Conservation (phyloP, 2,329 filamentous ascomycete species). For the Penicillium crustosum region DNA sequence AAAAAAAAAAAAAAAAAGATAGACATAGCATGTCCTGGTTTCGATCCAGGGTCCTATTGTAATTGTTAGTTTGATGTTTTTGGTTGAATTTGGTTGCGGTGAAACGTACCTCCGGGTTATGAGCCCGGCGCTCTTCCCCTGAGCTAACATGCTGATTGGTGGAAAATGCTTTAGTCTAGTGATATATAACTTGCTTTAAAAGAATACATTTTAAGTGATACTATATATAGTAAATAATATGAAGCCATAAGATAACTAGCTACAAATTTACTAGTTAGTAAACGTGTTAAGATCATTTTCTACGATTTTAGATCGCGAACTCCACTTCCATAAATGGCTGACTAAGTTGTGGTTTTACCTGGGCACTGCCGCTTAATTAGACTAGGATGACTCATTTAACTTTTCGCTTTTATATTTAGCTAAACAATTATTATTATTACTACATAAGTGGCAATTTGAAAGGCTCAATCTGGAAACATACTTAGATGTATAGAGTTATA, state of each 20-base stretch:
- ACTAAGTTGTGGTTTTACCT: too few species aligned
- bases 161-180: not conserved
- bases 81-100: not conserved
- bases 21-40: constrained; percentile 3
- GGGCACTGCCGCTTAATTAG: too few species aligned
- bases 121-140: constrained; percentile 51
- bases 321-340: not conserved
- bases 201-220: not conserved
- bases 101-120: constrained; percentile 45
- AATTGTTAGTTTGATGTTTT: not conserved
- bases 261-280: not conserved
- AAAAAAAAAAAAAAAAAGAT: not conserved
- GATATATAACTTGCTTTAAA: too few species aligned
- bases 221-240: not conserved
- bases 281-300: not conserved
- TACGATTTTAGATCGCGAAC: not conserved
- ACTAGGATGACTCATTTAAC: too few species aligned
- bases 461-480: too few species aligned
- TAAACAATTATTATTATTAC: too few species aligned
- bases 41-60: constrained; percentile 1
- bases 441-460: too few species aligned
- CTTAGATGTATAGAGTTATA: too few species aligned
- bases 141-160: constrained; percentile 42
- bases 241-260: too few species aligned
- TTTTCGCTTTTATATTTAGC: too few species aligned